Base-by-base conservation (phyloP, 2,329 filamentous ascomycete genomes). In the Monascus ruber region DNA sequence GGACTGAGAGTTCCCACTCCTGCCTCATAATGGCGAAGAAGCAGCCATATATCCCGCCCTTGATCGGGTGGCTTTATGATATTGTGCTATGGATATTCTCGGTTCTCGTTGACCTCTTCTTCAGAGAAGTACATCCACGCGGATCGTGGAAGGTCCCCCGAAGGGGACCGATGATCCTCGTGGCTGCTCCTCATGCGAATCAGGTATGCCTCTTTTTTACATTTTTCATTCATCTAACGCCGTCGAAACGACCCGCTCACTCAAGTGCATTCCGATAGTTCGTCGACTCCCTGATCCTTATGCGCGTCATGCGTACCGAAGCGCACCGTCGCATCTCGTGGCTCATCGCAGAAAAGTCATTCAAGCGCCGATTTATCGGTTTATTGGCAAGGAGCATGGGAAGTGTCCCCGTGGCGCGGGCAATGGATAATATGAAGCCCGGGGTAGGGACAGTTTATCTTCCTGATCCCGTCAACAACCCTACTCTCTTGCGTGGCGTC, bases 121-220 rank as follows among this genome's bases (percentile, higher is more conserved):
- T 98, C 71, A 82, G 91, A 51, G 91, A 98, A 65, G 86, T 98
- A 10, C 88, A 96, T 59, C 91, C 91, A 8, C 77, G 91, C 48
- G 87, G 87, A 50, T 85, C 88, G 46, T 98, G 91, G 87, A 89
- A 88, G 63, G 84, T 98, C 34, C 91, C 91, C 34, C 79, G 83
- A 54, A 76, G 78, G 46, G 91, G 88, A 0, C 88, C 91, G 1
- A 77, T 98, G 46, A 85, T 98, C 43, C 91, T 98, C 55, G 91
- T 98, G 50, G 91, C 88, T 34, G 91, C 89, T 39, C 91, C 91
- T 49, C 91, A 98, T 71, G 89, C 89, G 43, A 98, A 98, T 62
- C 86, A 91, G 76, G 83, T 86, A 66, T 43, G 72, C 63, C 31
- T 29, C 27, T 28, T 28, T 35, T n/a, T 24, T 10, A 24, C 2